phyloP scores from a whole-genome alignment of 1,284 basidiomycete genomes.

The Leccinum griseonigrum region DNA sequence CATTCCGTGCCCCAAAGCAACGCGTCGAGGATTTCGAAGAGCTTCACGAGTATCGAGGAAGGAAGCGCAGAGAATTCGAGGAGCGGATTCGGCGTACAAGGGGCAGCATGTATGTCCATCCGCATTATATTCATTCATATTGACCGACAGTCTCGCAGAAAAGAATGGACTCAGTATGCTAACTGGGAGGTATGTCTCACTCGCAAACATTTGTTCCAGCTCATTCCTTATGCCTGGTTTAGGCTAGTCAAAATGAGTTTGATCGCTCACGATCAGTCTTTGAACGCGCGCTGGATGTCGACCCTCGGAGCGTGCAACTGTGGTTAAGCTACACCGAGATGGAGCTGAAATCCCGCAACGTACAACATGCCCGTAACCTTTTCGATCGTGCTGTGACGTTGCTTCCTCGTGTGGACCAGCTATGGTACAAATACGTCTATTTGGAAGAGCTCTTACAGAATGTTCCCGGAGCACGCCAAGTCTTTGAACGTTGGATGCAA shows the following conservation, averaged over 20 bases:
- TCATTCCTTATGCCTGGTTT: constrained; percentile 7
- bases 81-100: constrained; percentile 90
- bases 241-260: constrained; percentile 97
- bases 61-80: constrained; percentile 97
- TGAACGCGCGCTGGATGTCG: constrained; percentile 95
- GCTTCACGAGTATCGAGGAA: constrained; percentile 90
- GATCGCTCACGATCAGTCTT: constrained; percentile 92
- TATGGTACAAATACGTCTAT: constrained; percentile 99
- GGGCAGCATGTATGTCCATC: constrained; percentile 67
- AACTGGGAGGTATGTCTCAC: constrained; percentile 65
- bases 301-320: constrained; percentile 83
- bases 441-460: constrained; percentile 97
- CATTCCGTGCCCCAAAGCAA: constrained; percentile 89
- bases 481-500: constrained; percentile 99
- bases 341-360: constrained; percentile 96
- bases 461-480: constrained; percentile 91
- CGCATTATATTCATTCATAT: background rate
- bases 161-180: constrained; percentile 83
- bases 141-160: constrained; percentile 40
- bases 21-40: constrained; percentile 97
- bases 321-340: constrained; percentile 99
- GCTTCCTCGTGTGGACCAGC: constrained; percentile 90
- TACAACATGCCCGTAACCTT: constrained; percentile 95
- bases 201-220: background rate
- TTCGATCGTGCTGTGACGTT: constrained; percentile 97